Base-by-base conservation (phyloP, 2,329 filamentous ascomycete genomes). In the Phialocephala sp. region DNA sequence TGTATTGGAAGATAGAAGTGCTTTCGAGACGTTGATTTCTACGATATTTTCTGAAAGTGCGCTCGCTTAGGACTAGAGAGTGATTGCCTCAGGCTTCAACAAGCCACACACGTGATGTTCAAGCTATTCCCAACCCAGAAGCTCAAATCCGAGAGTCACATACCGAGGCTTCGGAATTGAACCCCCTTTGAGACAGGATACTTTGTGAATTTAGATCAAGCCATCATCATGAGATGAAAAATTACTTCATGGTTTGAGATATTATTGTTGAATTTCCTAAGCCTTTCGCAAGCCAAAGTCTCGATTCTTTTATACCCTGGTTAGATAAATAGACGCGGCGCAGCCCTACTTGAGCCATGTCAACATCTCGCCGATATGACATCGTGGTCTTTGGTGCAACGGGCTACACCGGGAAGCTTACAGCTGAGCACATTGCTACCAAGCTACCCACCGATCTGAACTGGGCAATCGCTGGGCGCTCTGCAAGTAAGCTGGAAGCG, bases 381-480 rank as follows among this genome's bases (percentile, higher is more conserved):
- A 77, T 91, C 58, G 80, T 91, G 52, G 80, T 92, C 39, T 82
- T 90, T 22, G 89, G 89, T 32, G 88, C 89, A 11, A 90, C 85
- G 76, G 94, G 94, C 35, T 97, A 96, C 79, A 97, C 94, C 0
- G 94, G 94, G 45, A 89, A 87, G 70, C 83, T 91, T 71, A 88
- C 88, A 2, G 89, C 89, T 35, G 89, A 96, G 76, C 88, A 95
- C 77, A 90, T 97, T 73, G 84, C 88, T 60, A 84, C 83, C 15
- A 80, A 86, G 69, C 82, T 93, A 0, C 91, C 93, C 0, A 92
- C 90, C 20, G 86, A 92, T 76, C 78, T 97, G 68, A 93, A 88
- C 81, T 97, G 94, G 94, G 94, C 92, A 15, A 82, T 97, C 63
- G 92, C 93, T 55, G 94, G 94, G 36, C 90, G 94, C 32, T 94